Evolutionary conservation across 257 asterid genomes (phyloP), one percentile per base, ranked within the genome.

Genomic region (Nicotiana undulata): DNA sequence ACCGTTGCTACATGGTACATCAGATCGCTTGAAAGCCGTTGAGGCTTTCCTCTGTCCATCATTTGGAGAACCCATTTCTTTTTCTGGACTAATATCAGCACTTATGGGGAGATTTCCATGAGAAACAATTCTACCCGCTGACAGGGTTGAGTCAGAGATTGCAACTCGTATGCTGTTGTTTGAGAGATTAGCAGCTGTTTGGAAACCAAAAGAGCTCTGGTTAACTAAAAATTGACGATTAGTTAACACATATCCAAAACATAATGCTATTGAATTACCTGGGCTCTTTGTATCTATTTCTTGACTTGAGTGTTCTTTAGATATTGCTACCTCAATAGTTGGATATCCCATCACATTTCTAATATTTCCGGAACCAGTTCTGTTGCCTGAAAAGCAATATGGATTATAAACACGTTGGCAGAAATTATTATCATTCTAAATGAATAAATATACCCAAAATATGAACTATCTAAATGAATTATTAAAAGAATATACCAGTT

Each of bases 241-340:
- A 74, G 46, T 46, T 70, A 32, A 46, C 3, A 34, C 40, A 46
- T 49, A 49, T n/a, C 32, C 37, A 13, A 28, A 72, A 15, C 13
- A 74, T 24, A 55, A 2, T 49, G 44, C 26, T 46, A 49, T 26
- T 1, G 61, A 8, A 74, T 74, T 74, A 74, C 79, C 79, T 22
- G 61, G 5, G 44, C 26, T 74, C 61, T 49, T 26, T 74, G 26
- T 7, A 56, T 26, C 49, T 32, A 46, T 77, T 76, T 77, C 78
- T 75, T 65, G 63, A 70, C 77, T 18, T 40, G 75, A 79, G 82
- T 46, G 24, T 18, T 79, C 66, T 63, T 79, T 64, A 63, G 82
- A 51, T 63, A 55, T 63, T 49, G 53, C 75, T 17, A 64, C 61
- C 40, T 74, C 24, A 49, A 49, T 49, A 49, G 17, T 74, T 49